Base-by-base conservation (phyloP, 2,329 filamentous ascomycete genomes). In the Pseudocercospora crystallina region DNA sequence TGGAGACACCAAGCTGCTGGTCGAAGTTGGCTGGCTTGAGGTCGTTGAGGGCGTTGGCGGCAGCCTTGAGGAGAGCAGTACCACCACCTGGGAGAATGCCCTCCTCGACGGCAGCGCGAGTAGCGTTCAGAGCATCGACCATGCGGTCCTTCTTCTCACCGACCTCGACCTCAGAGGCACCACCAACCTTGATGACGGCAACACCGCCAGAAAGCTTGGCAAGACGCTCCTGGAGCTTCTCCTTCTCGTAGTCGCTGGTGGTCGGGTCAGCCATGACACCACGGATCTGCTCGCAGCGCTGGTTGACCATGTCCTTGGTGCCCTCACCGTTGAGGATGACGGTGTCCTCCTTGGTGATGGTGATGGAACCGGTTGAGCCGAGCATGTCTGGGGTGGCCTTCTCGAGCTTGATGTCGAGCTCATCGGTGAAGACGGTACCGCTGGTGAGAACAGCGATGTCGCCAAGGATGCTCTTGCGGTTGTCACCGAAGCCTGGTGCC, bases 71-170 rank as follows among this genome's bases (percentile, higher is more conserved):
- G 45, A 99, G 85, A 67, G 91, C 94, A 69, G 94, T 99, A 73
- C 94, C 94, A 83, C 94, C 94, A 80, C 94, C 94, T 63, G 94
- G 94, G 61, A 99, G 87, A 74, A 99, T 99, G 76, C 94, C 94
- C 79, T 97, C 91, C 83, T 99, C 94, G 61, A 99, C 94, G 67
- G 94, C 94, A 64, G 94, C 94, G 66, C 94, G 92, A 61, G 94
- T 99, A 63, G 94, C 94, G 76, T 99, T 99, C 57, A 99, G 81
- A 54, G 94, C 94, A 76, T 99, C 94, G 57, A 99, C 94, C 67
- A 97, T 96, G 72, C 94, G 90, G 75, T 99, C 94, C 85, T 99
- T 99, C 90, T 99, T 99, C 85, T 99, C 94, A 63, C 91, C 87
- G 51, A 99, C 94, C 82, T 99, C 94, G 61, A 99, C 92, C 78